A percentile compares a stretch with the other conserved stretches of the same genome.
These are phyloP conservation scores for Trichomonascus vanleenenianus DNA, from an alignment of 805 yeast species.

Conservation along the genomic window DNA sequence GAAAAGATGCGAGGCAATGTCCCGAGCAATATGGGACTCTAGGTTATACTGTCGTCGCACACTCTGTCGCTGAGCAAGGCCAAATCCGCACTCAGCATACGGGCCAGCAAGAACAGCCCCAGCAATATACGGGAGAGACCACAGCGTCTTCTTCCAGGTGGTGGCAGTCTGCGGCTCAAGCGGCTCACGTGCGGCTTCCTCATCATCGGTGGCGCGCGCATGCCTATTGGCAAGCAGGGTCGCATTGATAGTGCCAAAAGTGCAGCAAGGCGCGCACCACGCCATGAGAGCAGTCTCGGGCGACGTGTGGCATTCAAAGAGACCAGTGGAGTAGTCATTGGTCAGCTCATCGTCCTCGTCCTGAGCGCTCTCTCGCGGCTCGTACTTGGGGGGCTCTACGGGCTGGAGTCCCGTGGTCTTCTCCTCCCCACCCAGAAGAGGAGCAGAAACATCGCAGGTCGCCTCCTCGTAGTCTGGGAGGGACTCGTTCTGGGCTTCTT, in stretches of 20 bases:
- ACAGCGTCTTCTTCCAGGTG: conserved; percentile 1
- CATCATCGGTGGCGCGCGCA: conserved; percentile 5
- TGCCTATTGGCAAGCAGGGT: conserved; percentile 1
- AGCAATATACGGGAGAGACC: conserved; percentile 5
- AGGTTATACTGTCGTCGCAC: conserved; percentile 11
- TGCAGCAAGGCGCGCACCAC: conserved; percentile 7
- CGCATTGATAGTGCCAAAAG: conserved; percentile 10
- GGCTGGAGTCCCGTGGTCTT: background rate
- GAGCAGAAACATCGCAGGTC: background rate
- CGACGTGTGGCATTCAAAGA: conserved; percentile 8
- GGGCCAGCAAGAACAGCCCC: background rate
- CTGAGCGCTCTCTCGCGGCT: background rate
- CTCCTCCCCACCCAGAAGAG: background rate
- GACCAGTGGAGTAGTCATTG: conserved; percentile 8
- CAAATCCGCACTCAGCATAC: background rate
- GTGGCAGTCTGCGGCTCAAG: conserved; percentile 1
- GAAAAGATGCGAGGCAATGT: conserved; percentile 6
- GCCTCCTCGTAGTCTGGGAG: background rate
- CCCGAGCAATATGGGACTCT: conserved; percentile 2
- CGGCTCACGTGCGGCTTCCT: conserved; percentile 1
- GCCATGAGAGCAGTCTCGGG: conserved; percentile 3
- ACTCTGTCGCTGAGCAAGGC: conserved; percentile 5
- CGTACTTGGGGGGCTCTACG: conserved; percentile 3
- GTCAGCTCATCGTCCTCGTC: background rate
- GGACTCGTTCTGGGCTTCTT: background rate